These are phyloP conservation scores for Pulveroboletus ravenelii DNA, from an alignment of 768 basidiomycete genomes.

Conservation along the genomic window DNA sequence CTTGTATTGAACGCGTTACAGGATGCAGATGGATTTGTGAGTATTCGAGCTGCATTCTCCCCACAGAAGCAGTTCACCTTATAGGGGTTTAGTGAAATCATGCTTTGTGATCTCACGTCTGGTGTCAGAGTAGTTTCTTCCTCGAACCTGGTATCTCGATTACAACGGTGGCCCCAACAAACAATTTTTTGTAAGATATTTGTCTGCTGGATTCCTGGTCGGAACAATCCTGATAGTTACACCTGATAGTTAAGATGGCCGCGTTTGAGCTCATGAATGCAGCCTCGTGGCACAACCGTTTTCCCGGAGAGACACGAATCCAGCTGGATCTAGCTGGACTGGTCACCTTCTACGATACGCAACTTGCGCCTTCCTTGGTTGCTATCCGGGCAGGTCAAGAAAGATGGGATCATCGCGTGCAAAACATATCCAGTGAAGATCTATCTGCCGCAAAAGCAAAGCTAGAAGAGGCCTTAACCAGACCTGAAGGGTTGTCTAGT, in stretches of 20 bases:
- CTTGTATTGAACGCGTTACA: constrained; percentile 17
- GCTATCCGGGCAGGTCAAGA: constrained; percentile 10
- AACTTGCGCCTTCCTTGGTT: constrained; percentile 17
- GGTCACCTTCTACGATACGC: constrained; percentile 26
- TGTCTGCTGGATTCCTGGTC: neutral
- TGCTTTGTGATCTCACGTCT: constrained; percentile 37
- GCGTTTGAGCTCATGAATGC: constrained; percentile 13
- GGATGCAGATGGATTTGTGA: constrained; percentile 43
- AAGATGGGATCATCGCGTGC: constrained; percentile 18
- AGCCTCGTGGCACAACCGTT: constrained; percentile 22
- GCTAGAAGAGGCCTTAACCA: constrained; percentile 2
- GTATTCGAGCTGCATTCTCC: constrained; percentile 9
- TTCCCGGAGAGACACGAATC: constrained; percentile 26
- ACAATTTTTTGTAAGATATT: neutral
- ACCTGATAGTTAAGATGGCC: neutral
- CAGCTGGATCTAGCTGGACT: constrained; percentile 14
- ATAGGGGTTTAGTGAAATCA: constrained; percentile 36
- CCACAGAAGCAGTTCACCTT: no score
- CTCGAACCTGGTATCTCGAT: constrained; percentile 27
- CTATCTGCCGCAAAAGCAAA: neutral
- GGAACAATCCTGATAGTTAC: neutral
- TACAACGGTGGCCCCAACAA: neutral
- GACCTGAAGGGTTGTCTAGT: constrained; percentile 15
- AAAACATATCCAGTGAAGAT: constrained; percentile 13
- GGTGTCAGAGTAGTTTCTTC: constrained; percentile 30